phyloP scores from a whole-genome alignment of 2,329 filamentous ascomycete genomes.

The Penicillium hordei region DNA sequence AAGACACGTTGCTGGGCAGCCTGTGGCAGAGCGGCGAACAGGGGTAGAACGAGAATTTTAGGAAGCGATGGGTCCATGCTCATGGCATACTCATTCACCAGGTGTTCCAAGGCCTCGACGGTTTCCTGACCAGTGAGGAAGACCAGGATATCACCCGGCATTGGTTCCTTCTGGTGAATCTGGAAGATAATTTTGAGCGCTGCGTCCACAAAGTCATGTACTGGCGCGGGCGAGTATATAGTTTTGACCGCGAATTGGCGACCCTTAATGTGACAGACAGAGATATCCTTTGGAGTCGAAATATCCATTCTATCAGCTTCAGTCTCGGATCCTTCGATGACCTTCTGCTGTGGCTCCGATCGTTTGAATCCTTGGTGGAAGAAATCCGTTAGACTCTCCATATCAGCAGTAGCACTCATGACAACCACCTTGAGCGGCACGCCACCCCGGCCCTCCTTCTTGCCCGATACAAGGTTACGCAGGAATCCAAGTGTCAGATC shows the following conservation, averaged over 20 bases:
- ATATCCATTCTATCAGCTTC: conserved; percentile 19
- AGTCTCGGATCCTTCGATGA: conserved; percentile 7
- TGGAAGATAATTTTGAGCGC: conserved; percentile 80
- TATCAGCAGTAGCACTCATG: conserved; percentile 96
- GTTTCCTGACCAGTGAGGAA: conserved; percentile 93
- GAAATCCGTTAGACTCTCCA: conserved; percentile 73
- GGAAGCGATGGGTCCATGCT: conserved; percentile 74
- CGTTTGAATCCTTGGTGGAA: conserved; percentile 53
- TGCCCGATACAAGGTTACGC: conserved; percentile 66
- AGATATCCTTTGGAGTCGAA: conserved; percentile 50
- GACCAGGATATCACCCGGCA: conserved; percentile 91
- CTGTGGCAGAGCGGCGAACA: conserved; percentile 88
- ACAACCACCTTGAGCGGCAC: conserved; percentile 82
- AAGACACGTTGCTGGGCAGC: conserved; percentile 86
- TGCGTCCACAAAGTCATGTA: conserved; percentile 78
- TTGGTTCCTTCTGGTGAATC: conserved; percentile 80
- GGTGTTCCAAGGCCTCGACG: conserved; percentile 75
- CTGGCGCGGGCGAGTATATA: conserved; percentile 69
- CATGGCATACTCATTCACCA: conserved; percentile 76
- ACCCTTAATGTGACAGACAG: conserved; percentile 73
- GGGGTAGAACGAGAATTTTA: conserved; percentile 66
- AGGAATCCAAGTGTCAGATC: conserved; percentile 88
- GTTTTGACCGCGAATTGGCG: conserved; percentile 83
- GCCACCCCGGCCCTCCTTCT: conserved; percentile 64
- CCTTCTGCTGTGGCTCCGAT: conserved; percentile 13